Evolutionary conservation across 805 yeast species (phyloP), one percentile per base, ranked within the genome.

Genomic region (Candida dajiaensis): DNA sequence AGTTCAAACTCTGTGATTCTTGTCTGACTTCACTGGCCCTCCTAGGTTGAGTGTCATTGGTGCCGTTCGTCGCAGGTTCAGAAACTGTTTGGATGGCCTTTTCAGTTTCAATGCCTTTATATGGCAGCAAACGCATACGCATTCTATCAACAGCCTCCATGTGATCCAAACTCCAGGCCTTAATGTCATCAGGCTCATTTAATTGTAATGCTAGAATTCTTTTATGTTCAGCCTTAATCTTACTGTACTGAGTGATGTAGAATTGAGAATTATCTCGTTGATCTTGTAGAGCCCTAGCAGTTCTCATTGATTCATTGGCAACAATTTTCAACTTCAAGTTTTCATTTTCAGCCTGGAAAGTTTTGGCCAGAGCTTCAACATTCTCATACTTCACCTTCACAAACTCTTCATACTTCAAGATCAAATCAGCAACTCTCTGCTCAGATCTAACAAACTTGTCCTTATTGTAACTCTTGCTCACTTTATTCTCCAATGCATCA

Each of bases 91-190:
- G 61, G 12, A 76, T 54, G 43, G 68, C 68, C 45, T 76, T 75
- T 10, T 73, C 68, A 12, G 70, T 73, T 2, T 71, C 65, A 7
- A 72, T 50, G 37, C 76, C 76, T 47, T 75, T 77, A 47, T 77
- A 80, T 18, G 79, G 76, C 6, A 83, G 61, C 40, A 87, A 58
- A 48, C 85, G 68, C 48, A 73, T 80, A 49, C 90, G 69, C 77
- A 79, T 83, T 51, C 92, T 66, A 53, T 82, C 80, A 25, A 73
- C 68, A 29, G 87, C 85, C 59, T 88, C 95, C 43, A 83, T 78
- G 26, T 76, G 73, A 58, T 86, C 95, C 10, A 87, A 63, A 2
- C 71, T 61, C 75, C 81, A 82, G 7, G 50, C 57, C 4, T 51
- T 45, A 2, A 54, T 53, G 18, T 53, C 48, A 1, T 49, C 50